Evolutionary conservation across 2,329 filamentous ascomycete species (phyloP).

Genomic region (Sporothrix variecibatus): DNA sequence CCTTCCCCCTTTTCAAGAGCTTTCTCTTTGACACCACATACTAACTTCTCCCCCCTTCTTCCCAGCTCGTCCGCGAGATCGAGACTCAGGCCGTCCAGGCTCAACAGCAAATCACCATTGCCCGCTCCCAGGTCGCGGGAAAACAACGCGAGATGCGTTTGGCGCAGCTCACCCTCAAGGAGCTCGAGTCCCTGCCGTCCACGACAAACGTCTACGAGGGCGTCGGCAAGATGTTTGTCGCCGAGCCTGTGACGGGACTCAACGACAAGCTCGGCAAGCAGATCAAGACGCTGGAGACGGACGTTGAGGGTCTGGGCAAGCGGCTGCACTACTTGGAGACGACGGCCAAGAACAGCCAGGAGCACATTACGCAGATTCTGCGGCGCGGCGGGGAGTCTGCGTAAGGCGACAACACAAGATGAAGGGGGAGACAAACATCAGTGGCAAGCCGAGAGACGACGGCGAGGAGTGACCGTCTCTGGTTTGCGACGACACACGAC

Average conservation of each 20-base stretch:
- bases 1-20: not conserved
- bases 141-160: slow-evolving; percentile 90
- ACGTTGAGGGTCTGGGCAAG: slow-evolving; percentile 81
- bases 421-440: not conserved
- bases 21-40: slow-evolving; percentile 8
- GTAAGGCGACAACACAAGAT: not conserved
- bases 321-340: slow-evolving; percentile 91
- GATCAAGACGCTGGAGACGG: slow-evolving; percentile 71
- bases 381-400: slow-evolving; percentile 48
- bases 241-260: slow-evolving; percentile 70
- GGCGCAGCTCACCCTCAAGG: slow-evolving; percentile 80
- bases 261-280: slow-evolving; percentile 75
- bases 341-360: slow-evolving; percentile 89
- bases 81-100: slow-evolving; percentile 84
- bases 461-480: too few relatives aligned
- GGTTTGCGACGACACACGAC: not conserved
- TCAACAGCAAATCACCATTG: slow-evolving; percentile 88
- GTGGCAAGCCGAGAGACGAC: not conserved
- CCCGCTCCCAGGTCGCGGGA: slow-evolving; percentile 77
- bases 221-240: slow-evolving; percentile 97
- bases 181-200: slow-evolving; percentile 73
- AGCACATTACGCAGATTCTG: slow-evolving; percentile 88
- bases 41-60: not conserved
- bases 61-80: slow-evolving; percentile 86
- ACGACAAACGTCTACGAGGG: slow-evolving; percentile 88